Evolutionary conservation across 2,329 filamentous ascomycete genomes (phyloP).

Genomic region (Stachybotrys chartarum): DNA sequence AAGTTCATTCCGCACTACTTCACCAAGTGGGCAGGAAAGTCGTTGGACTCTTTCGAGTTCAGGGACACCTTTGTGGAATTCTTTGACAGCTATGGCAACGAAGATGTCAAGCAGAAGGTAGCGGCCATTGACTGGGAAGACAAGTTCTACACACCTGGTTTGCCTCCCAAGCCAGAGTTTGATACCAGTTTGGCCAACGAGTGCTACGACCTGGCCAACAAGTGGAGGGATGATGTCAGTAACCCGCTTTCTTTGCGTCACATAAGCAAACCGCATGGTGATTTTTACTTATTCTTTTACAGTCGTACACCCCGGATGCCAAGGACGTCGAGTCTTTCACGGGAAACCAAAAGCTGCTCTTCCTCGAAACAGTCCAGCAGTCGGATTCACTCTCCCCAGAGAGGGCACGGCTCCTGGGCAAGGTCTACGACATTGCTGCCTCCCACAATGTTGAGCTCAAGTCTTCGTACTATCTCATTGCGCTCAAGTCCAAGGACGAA

Average conservation of each 20-base stretch:
- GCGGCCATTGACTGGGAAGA: slow-evolving; percentile 79
- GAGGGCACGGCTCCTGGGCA: slow-evolving; percentile 65
- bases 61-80: slow-evolving; percentile 81
- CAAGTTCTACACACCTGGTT: slow-evolving; percentile 81
- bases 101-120: slow-evolving; percentile 56
- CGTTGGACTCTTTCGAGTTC: slow-evolving; percentile 91
- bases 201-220: slow-evolving; percentile 74
- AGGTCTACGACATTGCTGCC: slow-evolving; percentile 63
- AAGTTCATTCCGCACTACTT: slow-evolving; percentile 97
- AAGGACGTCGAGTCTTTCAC: slow-evolving; percentile 68
- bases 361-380: slow-evolving; percentile 72
- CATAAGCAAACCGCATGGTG: slow-evolving; percentile 15
- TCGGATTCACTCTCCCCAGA: slow-evolving; percentile 54
- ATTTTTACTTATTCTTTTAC: neutral
- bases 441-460: slow-evolving; percentile 84
- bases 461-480: slow-evolving; percentile 71
- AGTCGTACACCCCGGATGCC: slow-evolving; percentile 56
- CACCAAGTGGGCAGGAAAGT: slow-evolving; percentile 73
- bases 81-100: slow-evolving; percentile 61
- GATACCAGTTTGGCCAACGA: slow-evolving; percentile 81
- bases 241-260: slow-evolving; percentile 15
- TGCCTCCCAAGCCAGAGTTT: slow-evolving; percentile 85
- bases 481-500: slow-evolving; percentile 65
- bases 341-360: slow-evolving; percentile 85
- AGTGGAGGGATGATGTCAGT: slow-evolving; percentile 63